phyloP scores from a whole-genome alignment of 352 stramenopile species.

The Vaucheria bursata region DNA sequence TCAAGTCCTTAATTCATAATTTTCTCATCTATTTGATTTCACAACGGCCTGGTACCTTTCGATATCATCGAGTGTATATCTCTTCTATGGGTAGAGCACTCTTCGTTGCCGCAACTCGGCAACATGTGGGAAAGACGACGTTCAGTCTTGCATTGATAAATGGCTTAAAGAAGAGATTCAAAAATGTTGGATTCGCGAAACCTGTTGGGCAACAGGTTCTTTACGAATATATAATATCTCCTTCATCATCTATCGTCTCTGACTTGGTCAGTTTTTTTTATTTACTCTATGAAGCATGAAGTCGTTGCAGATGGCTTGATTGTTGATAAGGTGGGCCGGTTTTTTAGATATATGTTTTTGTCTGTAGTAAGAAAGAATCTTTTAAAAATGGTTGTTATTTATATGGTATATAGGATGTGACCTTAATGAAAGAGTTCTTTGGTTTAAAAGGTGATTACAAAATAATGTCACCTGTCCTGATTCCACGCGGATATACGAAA shows the following conservation, averaged over 20 bases:
- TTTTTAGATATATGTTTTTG: no score
- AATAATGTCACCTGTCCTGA: conserved; percentile 94
- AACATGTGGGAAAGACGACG: conserved; percentile 96
- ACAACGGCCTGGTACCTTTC: no score
- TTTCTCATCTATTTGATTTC: no score
- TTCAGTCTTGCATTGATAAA: conserved; percentile 84
- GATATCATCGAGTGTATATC: no score
- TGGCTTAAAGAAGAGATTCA: conserved; percentile 79
- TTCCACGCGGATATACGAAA: conserved; percentile 88
- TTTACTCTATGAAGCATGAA: no score
- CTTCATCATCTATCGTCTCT: no score
- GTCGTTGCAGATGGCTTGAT: neutral
- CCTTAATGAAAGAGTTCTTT: conserved; percentile 91
- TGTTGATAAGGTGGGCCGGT: neutral
- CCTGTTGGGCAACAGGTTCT: conserved; percentile 79
- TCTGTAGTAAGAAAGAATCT: neutral
- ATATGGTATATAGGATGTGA: conserved; percentile 64
- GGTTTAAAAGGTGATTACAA: conserved; percentile 85
- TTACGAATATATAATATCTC: no score
- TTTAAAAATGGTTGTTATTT: neutral
- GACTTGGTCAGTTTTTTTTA: no score
- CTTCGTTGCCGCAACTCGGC: conserved; percentile 48
- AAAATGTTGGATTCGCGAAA: conserved; percentile 79
- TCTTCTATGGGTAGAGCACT: neutral
- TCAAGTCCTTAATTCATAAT: no score